Evolutionary conservation across 257 asterid species (phyloP), one percentile per base, ranked within the genome.

Genomic region (Penstemon davidsonii): DNA sequence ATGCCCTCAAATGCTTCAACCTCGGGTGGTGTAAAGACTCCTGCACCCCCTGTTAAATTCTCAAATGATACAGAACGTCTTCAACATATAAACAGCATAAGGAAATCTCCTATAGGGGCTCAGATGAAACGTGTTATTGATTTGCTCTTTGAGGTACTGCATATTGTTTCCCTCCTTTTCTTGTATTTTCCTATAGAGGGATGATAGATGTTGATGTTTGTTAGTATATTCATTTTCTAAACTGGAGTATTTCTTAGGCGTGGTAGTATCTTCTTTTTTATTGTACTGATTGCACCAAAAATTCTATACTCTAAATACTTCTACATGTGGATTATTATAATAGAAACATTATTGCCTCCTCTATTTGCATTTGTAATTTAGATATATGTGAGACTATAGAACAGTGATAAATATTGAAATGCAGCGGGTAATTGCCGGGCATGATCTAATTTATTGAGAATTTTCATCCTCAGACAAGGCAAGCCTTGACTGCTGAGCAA

Each of bases 41-140:
- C 84, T 62, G 86, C 81, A 47, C 50, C 85, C 53, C 80, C 82
- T 19, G 75, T 83, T 72, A 90, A 88, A 74, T 93, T 93, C 80
- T 93, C 97, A 2, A 82, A 83, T 64, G 91, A 88, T 66, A 90
- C 90, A 1, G 90, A 84, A 56, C 84, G 95, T 40, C 97, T 93
- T 72, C 97, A 86, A 73, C 86, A 82, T 58, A 90, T 90, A 67
- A 85, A 90, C 74, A 90, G 88, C 83, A 86, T 93, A 64, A 82
- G 97, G 80, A 92, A 92, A 80, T 93, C 87, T 76, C 96, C 97
- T 41, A 92, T 82, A 0, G 96, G 98, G 65, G 84, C 93, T 72
- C 98, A 92, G 70, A 88, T 90, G 38, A 88, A 88, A 73, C 97
- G 96, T 74, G 97, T 90, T 15, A 85, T 90, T 68, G 84, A 79